Percentiles rank a stretch among this genome's conserved stretches.
Evolutionary conservation across 441 rosid species (phyloP).

Genomic region (Geranium incanum): DNA sequence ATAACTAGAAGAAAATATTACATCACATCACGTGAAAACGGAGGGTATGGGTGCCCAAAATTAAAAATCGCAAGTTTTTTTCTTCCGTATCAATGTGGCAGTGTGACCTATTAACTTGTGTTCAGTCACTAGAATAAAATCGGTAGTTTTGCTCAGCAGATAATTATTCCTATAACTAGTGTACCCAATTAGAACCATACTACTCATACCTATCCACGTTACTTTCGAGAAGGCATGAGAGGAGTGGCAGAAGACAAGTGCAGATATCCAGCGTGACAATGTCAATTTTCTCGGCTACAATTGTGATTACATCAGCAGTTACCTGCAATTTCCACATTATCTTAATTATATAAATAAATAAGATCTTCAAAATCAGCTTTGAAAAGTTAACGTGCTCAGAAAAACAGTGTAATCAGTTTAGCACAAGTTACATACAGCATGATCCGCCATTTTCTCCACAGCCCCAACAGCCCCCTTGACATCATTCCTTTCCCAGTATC

Average conservation of each 20-base stretch:
- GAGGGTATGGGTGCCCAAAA: background rate
- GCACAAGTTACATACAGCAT: conserved; percentile 47
- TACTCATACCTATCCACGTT: conserved; percentile 63
- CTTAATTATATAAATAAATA: background rate
- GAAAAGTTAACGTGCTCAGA: background rate
- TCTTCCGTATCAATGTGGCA: background rate
- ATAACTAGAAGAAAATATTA: background rate
- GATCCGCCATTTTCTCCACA: conserved; percentile 91
- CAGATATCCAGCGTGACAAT: conserved; percentile 70
- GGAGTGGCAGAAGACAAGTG: conserved; percentile 77
- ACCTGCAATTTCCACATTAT: conserved; percentile 40
- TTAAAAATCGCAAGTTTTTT: too few relatives aligned
- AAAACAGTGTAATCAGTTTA: background rate
- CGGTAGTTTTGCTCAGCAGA: background rate
- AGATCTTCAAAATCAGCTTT: conserved; percentile 9
- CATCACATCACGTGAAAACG: background rate
- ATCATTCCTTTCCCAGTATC: conserved; percentile 86
- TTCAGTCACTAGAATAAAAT: background rate
- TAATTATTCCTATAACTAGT: background rate
- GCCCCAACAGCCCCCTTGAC: conserved; percentile 63
- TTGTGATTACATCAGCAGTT: conserved; percentile 65
- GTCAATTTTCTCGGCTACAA: conserved; percentile 58
- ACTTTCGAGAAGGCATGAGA: conserved; percentile 65
- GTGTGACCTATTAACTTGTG: background rate
- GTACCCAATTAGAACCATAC: background rate